Conservation (phyloP, 768 basidiomycete species). For the Panus rudis region DNA sequence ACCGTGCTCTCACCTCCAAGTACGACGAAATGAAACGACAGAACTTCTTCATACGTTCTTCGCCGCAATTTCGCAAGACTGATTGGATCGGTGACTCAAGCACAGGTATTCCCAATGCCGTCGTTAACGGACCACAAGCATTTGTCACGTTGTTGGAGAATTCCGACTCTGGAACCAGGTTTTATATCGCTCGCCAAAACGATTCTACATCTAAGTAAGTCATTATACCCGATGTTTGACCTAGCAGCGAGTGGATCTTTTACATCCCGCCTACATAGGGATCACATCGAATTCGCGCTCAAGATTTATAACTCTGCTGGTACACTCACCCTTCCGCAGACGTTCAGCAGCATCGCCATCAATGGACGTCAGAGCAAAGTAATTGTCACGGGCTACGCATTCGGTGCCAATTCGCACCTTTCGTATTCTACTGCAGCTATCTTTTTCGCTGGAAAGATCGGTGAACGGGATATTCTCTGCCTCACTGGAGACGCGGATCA, state of each 20-base stretch:
- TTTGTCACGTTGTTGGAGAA: constrained; percentile 65
- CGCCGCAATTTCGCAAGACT: constrained; percentile 75
- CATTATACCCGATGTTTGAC: too few species aligned
- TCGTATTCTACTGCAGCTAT: constrained; percentile 70
- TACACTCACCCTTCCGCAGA: constrained; percentile 47
- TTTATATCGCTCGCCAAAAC: constrained; percentile 64
- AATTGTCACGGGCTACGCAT: constrained; percentile 63
- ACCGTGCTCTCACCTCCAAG: constrained; percentile 57
- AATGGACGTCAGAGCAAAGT: constrained; percentile 72
- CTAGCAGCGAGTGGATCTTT: too few species aligned
- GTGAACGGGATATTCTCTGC: constrained; percentile 33
- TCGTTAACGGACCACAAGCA: constrained; percentile 35
- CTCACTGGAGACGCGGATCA: constrained; percentile 30
- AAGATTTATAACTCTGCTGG: constrained; percentile 49
- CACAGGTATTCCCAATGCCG: constrained; percentile 34
- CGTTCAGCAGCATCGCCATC: constrained; percentile 48
- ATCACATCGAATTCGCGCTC: constrained; percentile 48
- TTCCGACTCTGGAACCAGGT: constrained; percentile 56
- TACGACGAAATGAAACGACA: constrained; percentile 74
- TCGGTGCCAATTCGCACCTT: constrained; percentile 55
- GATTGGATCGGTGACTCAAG: constrained; percentile 62
- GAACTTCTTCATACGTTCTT: constrained; percentile 71
- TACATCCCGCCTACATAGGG: constrained; percentile 26
- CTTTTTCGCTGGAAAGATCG: constrained; percentile 52
- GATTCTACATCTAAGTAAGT: constrained; percentile 63